Conservation (phyloP, 1,284 basidiomycete species). For the Pholiota adiposa region DNA sequence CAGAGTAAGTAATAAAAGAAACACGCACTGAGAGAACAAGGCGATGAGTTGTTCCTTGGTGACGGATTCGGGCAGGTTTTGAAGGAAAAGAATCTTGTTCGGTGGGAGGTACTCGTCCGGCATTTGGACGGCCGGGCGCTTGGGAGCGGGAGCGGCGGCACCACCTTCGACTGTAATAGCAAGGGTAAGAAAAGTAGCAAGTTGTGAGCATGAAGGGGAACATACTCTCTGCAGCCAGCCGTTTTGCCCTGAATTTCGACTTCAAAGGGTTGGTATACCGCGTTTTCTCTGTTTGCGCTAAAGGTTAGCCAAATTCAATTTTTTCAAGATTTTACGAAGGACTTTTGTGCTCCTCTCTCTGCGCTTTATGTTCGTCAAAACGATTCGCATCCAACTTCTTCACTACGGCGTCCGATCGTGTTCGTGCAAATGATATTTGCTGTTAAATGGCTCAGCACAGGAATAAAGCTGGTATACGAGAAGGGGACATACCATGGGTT, state of each 20-base stretch:
- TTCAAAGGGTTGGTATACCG: slow-evolving; percentile 88
- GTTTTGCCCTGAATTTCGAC: slow-evolving; percentile 80
- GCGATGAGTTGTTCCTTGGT: slow-evolving; percentile 89
- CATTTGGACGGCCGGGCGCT: slow-evolving; percentile 89
- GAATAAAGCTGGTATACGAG: neutral
- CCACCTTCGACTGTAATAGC: slow-evolving; percentile 68
- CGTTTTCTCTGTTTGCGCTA: slow-evolving; percentile 61
- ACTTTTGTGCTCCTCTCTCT: slow-evolving; percentile 85
- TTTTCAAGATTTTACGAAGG: slow-evolving; percentile 23
- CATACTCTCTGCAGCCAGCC: slow-evolving; percentile 76
- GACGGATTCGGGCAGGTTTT: slow-evolving; percentile 92
- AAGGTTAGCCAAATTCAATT: neutral
- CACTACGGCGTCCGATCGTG: slow-evolving; percentile 89
- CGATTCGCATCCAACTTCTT: slow-evolving; percentile 67
- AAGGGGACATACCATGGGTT: slow-evolving; percentile 79
- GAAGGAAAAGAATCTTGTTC: slow-evolving; percentile 98
- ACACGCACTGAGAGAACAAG: slow-evolving; percentile 83
- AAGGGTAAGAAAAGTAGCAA: slow-evolving; percentile 7
- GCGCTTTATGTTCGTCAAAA: slow-evolving; percentile 78
- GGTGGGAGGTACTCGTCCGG: slow-evolving; percentile 99
- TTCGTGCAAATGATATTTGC: slow-evolving; percentile 94
- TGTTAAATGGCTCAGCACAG: slow-evolving; percentile 33
- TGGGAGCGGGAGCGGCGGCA: slow-evolving; percentile 63
- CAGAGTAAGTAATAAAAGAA: slow-evolving; percentile 1
- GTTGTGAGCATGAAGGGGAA: slow-evolving; percentile 24